Conservation (phyloP, 495 filamentous ascomycete genomes). For the Trichoderma parareesei region DNA sequence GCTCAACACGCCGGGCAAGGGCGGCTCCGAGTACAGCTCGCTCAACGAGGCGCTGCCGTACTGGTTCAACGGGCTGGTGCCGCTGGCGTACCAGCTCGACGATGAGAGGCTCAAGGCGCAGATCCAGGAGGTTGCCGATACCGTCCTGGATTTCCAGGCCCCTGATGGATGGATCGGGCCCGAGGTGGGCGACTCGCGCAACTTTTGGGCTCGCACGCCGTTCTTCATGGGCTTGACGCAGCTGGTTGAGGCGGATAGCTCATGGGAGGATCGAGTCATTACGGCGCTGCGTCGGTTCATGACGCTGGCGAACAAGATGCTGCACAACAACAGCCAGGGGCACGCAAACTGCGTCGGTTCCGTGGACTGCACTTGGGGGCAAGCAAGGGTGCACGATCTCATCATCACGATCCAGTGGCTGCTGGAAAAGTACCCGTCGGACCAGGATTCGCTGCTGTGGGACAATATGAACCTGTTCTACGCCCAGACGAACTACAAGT, state of each 20-base stretch:
- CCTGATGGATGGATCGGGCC: constrained; percentile 56
- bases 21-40: constrained; percentile 50
- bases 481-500: constrained; percentile 17
- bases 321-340: constrained; percentile 21
- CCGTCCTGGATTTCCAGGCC: constrained; percentile 44
- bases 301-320: constrained; percentile 34
- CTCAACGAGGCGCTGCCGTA: constrained; percentile 56
- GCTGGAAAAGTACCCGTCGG: constrained; percentile 33
- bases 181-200: constrained; percentile 37
- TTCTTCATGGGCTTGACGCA: constrained; percentile 34
- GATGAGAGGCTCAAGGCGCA: constrained; percentile 47
- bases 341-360: constrained; percentile 14
- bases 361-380: constrained; percentile 20
- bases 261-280: constrained; percentile 28
- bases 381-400: constrained; percentile 23
- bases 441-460: constrained; percentile 22
- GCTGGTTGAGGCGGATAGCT: constrained; percentile 41
- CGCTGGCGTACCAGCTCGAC: constrained; percentile 49
- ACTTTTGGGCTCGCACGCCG: constrained; percentile 46
- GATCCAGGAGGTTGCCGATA: constrained; percentile 38
- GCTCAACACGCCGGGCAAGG: constrained; percentile 24
- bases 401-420: constrained; percentile 41
- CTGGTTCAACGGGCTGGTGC: constrained; percentile 61
- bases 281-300: constrained; percentile 30
- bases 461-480: constrained; percentile 26